Base-by-base conservation (phyloP, 169 alveolate species). In the Toxoplasma gondii region DNA sequence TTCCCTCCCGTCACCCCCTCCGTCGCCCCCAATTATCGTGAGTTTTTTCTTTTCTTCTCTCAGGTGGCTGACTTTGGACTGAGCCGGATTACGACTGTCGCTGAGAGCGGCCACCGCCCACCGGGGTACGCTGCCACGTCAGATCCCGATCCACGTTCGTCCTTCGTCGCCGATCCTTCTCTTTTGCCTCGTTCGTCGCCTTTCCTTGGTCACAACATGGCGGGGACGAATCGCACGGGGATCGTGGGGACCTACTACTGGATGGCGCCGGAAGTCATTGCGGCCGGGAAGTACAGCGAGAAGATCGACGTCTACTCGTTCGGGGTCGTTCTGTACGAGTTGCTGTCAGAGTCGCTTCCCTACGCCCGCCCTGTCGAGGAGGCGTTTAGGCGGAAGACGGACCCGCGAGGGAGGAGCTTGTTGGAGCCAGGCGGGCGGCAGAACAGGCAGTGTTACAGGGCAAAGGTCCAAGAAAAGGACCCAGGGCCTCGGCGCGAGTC, bases 91-190 rank as follows among this genome's bases (percentile, higher is more conserved):
- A 88, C 94, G 31, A 94, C 98, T 90, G 98, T 98, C 92, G 99
- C 99, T 19, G 99, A 98, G 87, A 97, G 99, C 91, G 99, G 99
- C 91, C 99, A 98, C 29, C 99, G 99, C 67, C 98, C 98, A 44
- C 43, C 4, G 1, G 9, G 1, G 58, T 19, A 16, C 34, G 41
- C 88, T 19, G 7, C 74, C 34, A 31, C 74, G 74, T n/a, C n/a
- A n/a, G 74, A 27, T 27, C n/a, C 74, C 22, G 7, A 27, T 64
- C 22, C 74, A 31, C 9, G 74, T n/a, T n/a, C n/a, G 34, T 19
- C 74, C 31, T 1, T 64, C 74, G 44, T 74, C 43, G 24, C n/a
- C 43, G 27, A 9, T 74, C 43, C 43, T 44, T 16, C 84, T 2
- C n/a, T 74, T 16, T 44, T 74, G 84, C 43, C 39, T 12, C 41